Evolutionary conservation across 148 eudicot genomes (phyloP).

Genomic region (Persicaria maculosa): DNA sequence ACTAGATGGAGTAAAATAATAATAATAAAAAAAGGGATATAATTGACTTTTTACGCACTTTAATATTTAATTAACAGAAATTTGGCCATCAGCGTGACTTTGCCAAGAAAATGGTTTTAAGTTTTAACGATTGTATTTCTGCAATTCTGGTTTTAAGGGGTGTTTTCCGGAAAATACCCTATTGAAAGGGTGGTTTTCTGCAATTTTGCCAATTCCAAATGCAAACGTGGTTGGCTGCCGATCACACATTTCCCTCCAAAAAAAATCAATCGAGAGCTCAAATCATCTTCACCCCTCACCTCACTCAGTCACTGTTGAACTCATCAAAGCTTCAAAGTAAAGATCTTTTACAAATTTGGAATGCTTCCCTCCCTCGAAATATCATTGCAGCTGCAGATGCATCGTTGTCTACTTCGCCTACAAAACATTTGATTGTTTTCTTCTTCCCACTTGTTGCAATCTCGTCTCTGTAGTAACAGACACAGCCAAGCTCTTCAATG

Average conservation of each 20-base stretch:
- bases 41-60: no score
- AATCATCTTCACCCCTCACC: background rate
- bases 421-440: slow-evolving; percentile 2
- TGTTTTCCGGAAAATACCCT: no score
- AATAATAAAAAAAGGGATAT: no score
- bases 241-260: slow-evolving; percentile 6
- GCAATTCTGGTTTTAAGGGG: no score
- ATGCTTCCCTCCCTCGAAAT: background rate
- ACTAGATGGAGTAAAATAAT: no score
- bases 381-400: background rate
- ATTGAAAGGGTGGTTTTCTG: no score
- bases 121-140: no score
- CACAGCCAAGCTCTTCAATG: slow-evolving; percentile 9
- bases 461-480: slow-evolving; percentile 1
- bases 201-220: background rate
- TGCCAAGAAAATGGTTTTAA: no score
- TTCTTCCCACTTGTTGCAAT: slow-evolving; percentile 5
- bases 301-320: no score
- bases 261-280: background rate
- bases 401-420: slow-evolving; percentile 1
- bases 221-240: slow-evolving; percentile 6
- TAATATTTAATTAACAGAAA: no score
- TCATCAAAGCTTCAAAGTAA: background rate
- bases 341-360: background rate
- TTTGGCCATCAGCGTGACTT: no score